Base-by-base conservation (phyloP, 73 alveolate genomes). In the Uronychia binucleata region DNA sequence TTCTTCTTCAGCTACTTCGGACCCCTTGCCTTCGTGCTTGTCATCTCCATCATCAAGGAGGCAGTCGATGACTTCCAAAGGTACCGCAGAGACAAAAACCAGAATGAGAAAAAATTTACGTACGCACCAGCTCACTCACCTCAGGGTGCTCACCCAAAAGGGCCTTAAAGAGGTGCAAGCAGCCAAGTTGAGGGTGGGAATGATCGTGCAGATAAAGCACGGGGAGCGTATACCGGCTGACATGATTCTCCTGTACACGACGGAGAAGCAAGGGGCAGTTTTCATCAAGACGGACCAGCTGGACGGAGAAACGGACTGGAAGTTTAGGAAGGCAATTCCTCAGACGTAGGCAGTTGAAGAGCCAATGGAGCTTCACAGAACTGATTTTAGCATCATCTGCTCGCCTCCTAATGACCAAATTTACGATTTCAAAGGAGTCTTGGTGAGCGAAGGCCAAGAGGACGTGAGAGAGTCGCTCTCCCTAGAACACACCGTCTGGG, bases 301-400 rank as follows among this genome's bases (percentile, higher is more conserved):
- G 30, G 99, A 97, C 91, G 99, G 99, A 33, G 99, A 97, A 81
- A 97, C 99, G 1, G 99, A 97, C 88, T 97, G 99, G 99, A 98
- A 98, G 84, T 89, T 95, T 31, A 86, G 99, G 59, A 96, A 96
- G 84, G 99, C 99, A 0, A 91, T 93, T 8, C 57, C 80, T 34
- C 57, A 58, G 57, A 96, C 97, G 29, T 87, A 95, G 75, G 33
- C 76, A 34, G 58, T 83, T 0, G 75, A 34, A 1, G 84, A 84
- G 59, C 86, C 86, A 95, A 77, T 97, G 94, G 90, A 96, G 34
- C 58, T 91, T 26, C 60, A 83, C 27, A 57, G 85, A 25, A 59
- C 79, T 29, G 75, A 59, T 33, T 92, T 90, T 27, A 88, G 90
- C 8, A 79, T 94, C 27, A 91, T 90, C 19, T 95, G 96, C 25